Conservation (phyloP, 352 stramenopile species). For the Phytophthora syringae region DNA sequence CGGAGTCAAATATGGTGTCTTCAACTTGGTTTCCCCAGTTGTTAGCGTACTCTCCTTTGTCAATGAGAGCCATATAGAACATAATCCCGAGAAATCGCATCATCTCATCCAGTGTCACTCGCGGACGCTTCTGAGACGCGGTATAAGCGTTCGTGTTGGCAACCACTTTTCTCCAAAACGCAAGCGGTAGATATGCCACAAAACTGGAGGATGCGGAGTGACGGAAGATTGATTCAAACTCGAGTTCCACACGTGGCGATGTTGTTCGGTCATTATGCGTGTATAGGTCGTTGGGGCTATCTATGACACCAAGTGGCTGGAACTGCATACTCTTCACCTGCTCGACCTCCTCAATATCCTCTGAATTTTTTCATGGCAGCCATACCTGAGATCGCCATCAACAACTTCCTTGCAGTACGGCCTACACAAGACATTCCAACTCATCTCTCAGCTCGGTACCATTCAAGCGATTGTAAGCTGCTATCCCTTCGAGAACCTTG, state of each 20-base stretch:
- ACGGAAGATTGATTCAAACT: background rate
- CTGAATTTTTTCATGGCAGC: background rate
- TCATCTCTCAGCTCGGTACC: background rate
- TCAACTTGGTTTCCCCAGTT: background rate
- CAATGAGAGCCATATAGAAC: constrained; percentile 3
- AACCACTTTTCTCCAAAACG: constrained; percentile 2
- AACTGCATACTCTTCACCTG: background rate
- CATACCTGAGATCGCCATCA: too few species aligned
- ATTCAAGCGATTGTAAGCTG: background rate
- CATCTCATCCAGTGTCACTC: constrained; percentile 1
- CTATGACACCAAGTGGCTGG: background rate
- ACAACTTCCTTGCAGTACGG: too few species aligned
- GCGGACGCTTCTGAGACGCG: background rate
- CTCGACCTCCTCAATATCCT: background rate
- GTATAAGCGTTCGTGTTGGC: background rate
- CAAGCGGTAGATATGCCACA: background rate
- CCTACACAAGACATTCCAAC: background rate
- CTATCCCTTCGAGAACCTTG: background rate
- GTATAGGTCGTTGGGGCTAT: background rate
- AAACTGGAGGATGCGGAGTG: background rate
- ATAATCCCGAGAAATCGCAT: background rate
- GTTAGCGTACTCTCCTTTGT: background rate
- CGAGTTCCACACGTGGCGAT: background rate
- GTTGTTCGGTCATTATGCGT: background rate
- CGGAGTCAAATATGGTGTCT: background rate